These are phyloP conservation scores for Aspergillus caelatus DNA, from an alignment of 2,329 filamentous ascomycete species.

Conservation along the genomic window DNA sequence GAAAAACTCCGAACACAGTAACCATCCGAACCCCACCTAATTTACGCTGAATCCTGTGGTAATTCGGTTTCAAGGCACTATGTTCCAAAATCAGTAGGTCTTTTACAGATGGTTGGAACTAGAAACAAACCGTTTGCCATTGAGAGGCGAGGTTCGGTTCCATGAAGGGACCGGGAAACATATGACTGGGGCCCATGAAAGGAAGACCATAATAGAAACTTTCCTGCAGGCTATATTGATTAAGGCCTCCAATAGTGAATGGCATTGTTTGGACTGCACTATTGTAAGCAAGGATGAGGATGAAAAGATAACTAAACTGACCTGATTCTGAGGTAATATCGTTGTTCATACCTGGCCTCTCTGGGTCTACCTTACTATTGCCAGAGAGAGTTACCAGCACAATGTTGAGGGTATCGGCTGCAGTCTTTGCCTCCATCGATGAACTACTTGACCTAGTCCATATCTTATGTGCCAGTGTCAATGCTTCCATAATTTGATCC, in stretches of 20 bases:
- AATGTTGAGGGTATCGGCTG: slow-evolving; percentile 15
- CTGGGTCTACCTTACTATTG: not conserved
- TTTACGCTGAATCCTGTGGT: not conserved
- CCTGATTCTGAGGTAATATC: not conserved
- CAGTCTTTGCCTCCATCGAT: slow-evolving; percentile 21
- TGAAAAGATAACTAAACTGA: not conserved
- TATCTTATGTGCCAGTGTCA: slow-evolving; percentile 7
- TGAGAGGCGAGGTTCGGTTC: not conserved
- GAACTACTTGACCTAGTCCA: slow-evolving; percentile 21
- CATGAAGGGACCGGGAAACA: not conserved
- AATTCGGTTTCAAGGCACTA: not conserved
- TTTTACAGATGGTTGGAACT: not conserved
- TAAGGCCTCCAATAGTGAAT: not conserved
- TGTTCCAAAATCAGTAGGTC: not conserved
- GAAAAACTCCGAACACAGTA: not conserved
- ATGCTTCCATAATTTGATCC: not conserved
- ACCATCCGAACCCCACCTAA: not conserved
- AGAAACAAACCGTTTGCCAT: not conserved
- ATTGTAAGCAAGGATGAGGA: not conserved
- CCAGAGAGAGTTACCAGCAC: not conserved
- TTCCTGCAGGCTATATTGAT: not conserved
- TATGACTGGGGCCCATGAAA: not conserved
- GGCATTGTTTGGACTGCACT: not conserved
- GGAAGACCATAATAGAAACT: not conserved
- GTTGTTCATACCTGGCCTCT: not conserved